Evolutionary conservation across 169 alveolate genomes (phyloP).

Genomic region (Besnoitia besnoiti): DNA sequence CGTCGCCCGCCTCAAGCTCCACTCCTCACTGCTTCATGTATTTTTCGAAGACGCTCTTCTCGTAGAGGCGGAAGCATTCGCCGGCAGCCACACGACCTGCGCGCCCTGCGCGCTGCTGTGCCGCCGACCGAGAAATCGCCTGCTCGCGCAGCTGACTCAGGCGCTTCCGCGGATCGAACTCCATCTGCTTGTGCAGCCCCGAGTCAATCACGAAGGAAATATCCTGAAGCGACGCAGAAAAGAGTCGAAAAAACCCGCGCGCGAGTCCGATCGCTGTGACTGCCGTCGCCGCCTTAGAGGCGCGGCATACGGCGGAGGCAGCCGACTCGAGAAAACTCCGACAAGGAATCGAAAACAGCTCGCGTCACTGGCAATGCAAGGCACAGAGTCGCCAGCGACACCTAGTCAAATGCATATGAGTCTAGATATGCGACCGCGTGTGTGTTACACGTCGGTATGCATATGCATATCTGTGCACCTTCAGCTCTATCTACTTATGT

Average conservation of each 20-base stretch:
- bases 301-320: no score
- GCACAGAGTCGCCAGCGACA: no score
- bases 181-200: slow-evolving; percentile 98
- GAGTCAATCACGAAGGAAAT: slow-evolving; percentile 98
- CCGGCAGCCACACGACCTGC: slow-evolving; percentile 99
- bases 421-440: no score
- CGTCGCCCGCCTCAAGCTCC: no score
- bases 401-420: no score
- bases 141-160: slow-evolving; percentile 98
- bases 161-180: slow-evolving; percentile 95
- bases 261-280: no score
- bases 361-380: no score
- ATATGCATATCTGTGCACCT: background rate
- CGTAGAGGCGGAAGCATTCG: slow-evolving; percentile 96
- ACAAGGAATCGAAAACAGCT: no score
- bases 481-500: background rate
- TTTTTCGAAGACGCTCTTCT: slow-evolving; percentile 88
- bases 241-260: background rate
- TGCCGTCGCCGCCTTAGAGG: no score
- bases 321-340: no score
- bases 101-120: slow-evolving; percentile 98
- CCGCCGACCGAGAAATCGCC: slow-evolving; percentile 98
- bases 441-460: no score
- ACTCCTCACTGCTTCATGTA: slow-evolving; percentile 9
- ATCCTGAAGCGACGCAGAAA: slow-evolving; percentile 66